Evolutionary conservation across 2,329 filamentous ascomycete species (phyloP).

Genomic region (Magnaporthiopsis incrustans): DNA sequence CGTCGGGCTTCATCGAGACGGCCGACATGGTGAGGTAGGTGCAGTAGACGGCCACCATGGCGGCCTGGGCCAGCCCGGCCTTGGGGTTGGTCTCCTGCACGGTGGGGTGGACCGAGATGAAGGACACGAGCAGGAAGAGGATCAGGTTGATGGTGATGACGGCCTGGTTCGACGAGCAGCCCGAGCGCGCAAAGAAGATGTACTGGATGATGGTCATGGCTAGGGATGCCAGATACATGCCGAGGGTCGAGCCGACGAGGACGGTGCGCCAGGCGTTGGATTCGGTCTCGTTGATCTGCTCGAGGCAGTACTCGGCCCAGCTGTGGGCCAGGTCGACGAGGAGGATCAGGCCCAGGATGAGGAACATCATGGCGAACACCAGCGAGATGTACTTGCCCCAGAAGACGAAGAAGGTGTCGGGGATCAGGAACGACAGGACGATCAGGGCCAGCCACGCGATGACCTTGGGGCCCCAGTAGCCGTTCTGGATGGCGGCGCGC

Average conservation of each 20-base stretch:
- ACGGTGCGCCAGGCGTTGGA: slow-evolving; percentile 77
- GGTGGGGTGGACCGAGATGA: slow-evolving; percentile 79
- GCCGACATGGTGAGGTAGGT: slow-evolving; percentile 98
- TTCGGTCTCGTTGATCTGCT: slow-evolving; percentile 85
- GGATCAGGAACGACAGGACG: slow-evolving; percentile 90
- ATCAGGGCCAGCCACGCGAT: slow-evolving; percentile 81
- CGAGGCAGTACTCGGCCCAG: slow-evolving; percentile 94
- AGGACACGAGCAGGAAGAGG: slow-evolving; percentile 70
- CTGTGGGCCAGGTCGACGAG: slow-evolving; percentile 92
- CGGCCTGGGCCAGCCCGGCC: slow-evolving; percentile 91
- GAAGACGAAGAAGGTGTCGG: slow-evolving; percentile 86
- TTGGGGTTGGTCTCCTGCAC: slow-evolving; percentile 90
- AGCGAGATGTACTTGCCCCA: slow-evolving; percentile 95
- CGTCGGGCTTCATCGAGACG: slow-evolving; percentile 95
- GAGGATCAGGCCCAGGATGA: slow-evolving; percentile 84
- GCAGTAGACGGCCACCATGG: slow-evolving; percentile 96
- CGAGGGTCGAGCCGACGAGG: slow-evolving; percentile 82
- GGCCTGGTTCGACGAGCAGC: slow-evolving; percentile 92
- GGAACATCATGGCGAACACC: slow-evolving; percentile 81
- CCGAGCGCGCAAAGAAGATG: slow-evolving; percentile 77
- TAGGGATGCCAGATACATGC: slow-evolving; percentile 87
- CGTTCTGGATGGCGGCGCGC: slow-evolving; percentile 83
- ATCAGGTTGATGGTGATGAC: slow-evolving; percentile 92
- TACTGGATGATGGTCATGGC: slow-evolving; percentile 97
- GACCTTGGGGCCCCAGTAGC: slow-evolving; percentile 98